Percentiles rank a stretch among this genome's conserved stretches.
These are phyloP conservation scores for Pezicula rhizophila DNA, from an alignment of 2,329 filamentous ascomycete genomes.

Conservation along the genomic window DNA sequence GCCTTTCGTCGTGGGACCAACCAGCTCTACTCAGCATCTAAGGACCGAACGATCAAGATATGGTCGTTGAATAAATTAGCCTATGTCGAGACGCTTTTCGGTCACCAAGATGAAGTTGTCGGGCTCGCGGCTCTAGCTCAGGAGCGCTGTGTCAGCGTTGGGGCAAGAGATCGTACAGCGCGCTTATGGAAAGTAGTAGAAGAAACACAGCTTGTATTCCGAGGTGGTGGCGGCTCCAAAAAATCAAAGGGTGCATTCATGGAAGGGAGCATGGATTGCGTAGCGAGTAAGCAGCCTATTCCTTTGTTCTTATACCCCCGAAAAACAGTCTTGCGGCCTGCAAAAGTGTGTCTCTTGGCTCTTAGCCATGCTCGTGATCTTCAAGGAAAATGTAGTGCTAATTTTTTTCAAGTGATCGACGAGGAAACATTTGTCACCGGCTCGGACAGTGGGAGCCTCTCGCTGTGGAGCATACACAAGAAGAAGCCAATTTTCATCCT, in stretches of 20 bases:
- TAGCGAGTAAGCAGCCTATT: constrained; percentile 46
- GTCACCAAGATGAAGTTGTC: constrained; percentile 86
- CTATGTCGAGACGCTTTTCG: constrained; percentile 93
- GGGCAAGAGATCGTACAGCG: constrained; percentile 84
- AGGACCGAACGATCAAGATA: constrained; percentile 89
- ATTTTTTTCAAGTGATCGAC: constrained; percentile 53
- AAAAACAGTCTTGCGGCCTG: too few relatives aligned
- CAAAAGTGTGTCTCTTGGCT: too few relatives aligned
- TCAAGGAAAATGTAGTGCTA: too few relatives aligned
- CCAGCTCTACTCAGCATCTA: constrained; percentile 85
- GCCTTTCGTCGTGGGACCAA: constrained; percentile 84
- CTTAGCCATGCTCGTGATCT: too few relatives aligned
- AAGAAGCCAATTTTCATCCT: constrained; percentile 88
- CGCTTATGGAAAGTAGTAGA: constrained; percentile 94
- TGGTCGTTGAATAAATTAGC: constrained; percentile 90
- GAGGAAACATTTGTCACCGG: constrained; percentile 88
- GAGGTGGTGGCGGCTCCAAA: constrained; percentile 66
- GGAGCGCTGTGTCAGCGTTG: constrained; percentile 87
- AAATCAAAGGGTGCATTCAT: constrained; percentile 43
- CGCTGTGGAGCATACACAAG: constrained; percentile 83
- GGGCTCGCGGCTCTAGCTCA: constrained; percentile 77
- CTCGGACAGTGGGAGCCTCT: constrained; percentile 81
- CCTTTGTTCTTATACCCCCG: too few relatives aligned
- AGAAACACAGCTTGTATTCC: constrained; percentile 91
- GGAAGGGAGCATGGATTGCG: constrained; percentile 85